A percentile compares a stretch with the other conserved stretches of the same genome.
These are phyloP conservation scores for Astragalus glycyphyllos DNA, from an alignment of 306 rosid species.

Conservation along the genomic window DNA sequence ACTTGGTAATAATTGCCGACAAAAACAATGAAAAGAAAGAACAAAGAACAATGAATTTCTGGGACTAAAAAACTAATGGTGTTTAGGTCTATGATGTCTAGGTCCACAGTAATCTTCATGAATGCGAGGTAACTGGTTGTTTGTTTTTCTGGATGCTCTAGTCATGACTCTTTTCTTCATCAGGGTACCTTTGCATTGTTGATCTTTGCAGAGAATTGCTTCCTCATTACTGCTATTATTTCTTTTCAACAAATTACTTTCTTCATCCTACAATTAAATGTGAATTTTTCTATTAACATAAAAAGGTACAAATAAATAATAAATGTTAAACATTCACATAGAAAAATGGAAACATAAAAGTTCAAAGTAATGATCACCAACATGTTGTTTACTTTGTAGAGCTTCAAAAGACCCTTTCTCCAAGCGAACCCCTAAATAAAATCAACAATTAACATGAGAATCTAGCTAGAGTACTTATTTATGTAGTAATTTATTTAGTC, in stretches of 20 bases:
- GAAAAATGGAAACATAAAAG: neutral
- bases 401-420: constrained; percentile 49
- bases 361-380: constrained; percentile 40
- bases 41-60: neutral
- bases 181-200: constrained; percentile 55
- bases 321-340: neutral
- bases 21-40: too few species aligned
- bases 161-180: constrained; percentile 51
- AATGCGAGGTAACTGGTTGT: constrained; percentile 54
- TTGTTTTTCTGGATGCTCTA: constrained; percentile 54
- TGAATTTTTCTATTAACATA: neutral
- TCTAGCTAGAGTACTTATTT: too few species aligned
- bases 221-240: constrained; percentile 21
- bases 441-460: too few species aligned
- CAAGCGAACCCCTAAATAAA: constrained; percentile 69
- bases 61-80: constrained; percentile 43
- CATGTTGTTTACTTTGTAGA: constrained; percentile 47
- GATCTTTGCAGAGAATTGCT: constrained; percentile 47
- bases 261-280: constrained; percentile 49
- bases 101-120: constrained; percentile 73
- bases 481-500: too few species aligned
- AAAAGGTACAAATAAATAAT: neutral
- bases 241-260: constrained; percentile 31
- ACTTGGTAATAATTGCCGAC: too few species aligned
- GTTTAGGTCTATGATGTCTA: constrained; percentile 61